Evolutionary conservation across 129 eudicot species (phyloP), one percentile per base, ranked within the genome.

Genomic region (Artemisia annua): DNA sequence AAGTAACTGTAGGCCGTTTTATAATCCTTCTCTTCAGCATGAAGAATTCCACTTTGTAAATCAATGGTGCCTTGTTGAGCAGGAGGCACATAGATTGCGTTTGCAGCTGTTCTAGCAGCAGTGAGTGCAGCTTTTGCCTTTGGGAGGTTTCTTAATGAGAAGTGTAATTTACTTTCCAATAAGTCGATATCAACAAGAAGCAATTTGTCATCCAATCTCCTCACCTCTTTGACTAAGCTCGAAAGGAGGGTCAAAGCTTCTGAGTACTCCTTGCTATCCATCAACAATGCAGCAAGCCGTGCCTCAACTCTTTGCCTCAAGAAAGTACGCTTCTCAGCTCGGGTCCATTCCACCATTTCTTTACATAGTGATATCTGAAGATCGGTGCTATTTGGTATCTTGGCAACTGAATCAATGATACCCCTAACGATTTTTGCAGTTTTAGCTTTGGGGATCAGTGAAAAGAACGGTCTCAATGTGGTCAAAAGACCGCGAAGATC

Each of bases 41-140:
- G 87, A 16, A 86, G 87, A 58, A 86, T 83, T 39, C 91, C 87
- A 28, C 87, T 86, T 44, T 86, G 87, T 57, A 86, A 80, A 79
- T 86, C 91, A 20, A 86, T 83, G 18, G 84, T 80, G 11, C 91
- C 91, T 72, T 86, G 87, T 60, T 86, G 91, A 66, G 87, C 87
- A 39, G 91, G 91, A 49, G 91, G 91, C 48, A 86, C 96, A 43
- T 89, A 89, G 46, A 89, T 86, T 6, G 91, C 96, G 73, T 89
- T 89, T 35, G 91, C 96, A 32, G 91, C 92, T n/a, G 96, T 89
- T 77, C 96, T 80, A 28, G 91, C 91, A 13, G 91, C 91, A 15
- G 91, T 89, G 4, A 89, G 83, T 35, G 92, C 84, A 62, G 92
- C 92, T 77, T 87, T 87, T 51, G 89, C 92, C 63, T 87, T 87